Evolutionary conservation across 805 yeast species (phyloP), one percentile per base, ranked within the genome.

Genomic region (Wickerhamomyces kurtzmanii): DNA sequence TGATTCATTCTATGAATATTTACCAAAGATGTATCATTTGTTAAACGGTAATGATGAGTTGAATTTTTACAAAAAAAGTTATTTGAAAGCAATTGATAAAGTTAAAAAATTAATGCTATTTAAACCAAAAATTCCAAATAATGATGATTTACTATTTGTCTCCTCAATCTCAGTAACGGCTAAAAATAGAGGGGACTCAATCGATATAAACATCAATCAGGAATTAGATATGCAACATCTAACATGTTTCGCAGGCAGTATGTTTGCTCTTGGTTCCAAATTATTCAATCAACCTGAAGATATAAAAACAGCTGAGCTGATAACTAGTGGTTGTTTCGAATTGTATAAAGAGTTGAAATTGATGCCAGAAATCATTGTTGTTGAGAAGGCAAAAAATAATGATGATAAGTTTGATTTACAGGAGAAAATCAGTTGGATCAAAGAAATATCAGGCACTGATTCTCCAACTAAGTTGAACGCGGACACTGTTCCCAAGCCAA

Each of bases 231-330:
- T 63, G 57, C 52, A 63, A 17, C 73, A 68, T 34, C 48, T 68
- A 26, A 45, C 66, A 6, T 73, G 80, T 39, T 68, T 64, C 31
- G 51, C 68, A 4, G 77, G 75, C 11, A 71, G 75, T 3, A 68
- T 67, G 62, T 53, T 65, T 40, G 68, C 68, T 0, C 40, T 71
- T 15, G 71, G 69, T 2, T 53, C 69, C 5, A 59, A 51, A 25
- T 31, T 68, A 2, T 54, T 70, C 12, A 30, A 38, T 20, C 38
- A 54, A 8, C 53, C 58, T 6, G 37, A 46, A 4, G 65, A 64
- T 32, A 33, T 62, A 26, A 50, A 49, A 10, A 33, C 54, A n/a
- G 77, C 69, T 4, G 49, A 45, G 13, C 47, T 57, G 22, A 32
- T 73, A 8, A 58, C 75, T 0, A 45, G 57, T 24, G 75, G 77